These are phyloP conservation scores for Tolypocladium cylindrosporum DNA, from an alignment of 2,329 filamentous ascomycete genomes.

Conservation along the genomic window DNA sequence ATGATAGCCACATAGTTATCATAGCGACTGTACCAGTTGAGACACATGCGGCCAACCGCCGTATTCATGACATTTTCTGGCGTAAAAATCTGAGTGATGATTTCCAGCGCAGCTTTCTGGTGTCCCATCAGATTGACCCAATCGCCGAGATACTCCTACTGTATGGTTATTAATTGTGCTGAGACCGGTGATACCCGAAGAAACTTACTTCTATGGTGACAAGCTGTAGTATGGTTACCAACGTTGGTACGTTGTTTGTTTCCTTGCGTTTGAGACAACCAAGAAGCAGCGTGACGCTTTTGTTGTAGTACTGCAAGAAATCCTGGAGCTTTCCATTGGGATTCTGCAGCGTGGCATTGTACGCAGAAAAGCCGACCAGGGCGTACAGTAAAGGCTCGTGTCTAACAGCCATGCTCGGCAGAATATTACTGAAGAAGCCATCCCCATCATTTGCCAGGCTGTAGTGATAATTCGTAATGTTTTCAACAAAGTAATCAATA, in stretches of 20 bases:
- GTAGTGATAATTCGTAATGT: conserved; percentile 77
- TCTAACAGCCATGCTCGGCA: conserved; percentile 62
- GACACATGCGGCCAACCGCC: conserved; percentile 59
- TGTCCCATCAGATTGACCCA: conserved; percentile 92
- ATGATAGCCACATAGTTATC: conserved; percentile 78
- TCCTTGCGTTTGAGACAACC: conserved; percentile 61
- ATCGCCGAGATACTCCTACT: conserved; percentile 84
- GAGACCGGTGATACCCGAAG: neutral
- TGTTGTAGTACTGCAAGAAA: conserved; percentile 86
- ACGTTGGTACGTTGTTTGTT: conserved; percentile 60
- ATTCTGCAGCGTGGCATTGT: conserved; percentile 66
- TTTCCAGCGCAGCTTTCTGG: conserved; percentile 77
- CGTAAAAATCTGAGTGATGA: conserved; percentile 69
- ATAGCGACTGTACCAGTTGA: conserved; percentile 86
- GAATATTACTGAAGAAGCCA: conserved; percentile 62
- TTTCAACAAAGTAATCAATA: conserved; percentile 65
- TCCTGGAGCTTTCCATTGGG: conserved; percentile 65
- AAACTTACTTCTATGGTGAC: conserved; percentile 77
- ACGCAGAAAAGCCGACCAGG: conserved; percentile 78
- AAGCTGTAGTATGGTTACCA: conserved; percentile 82
- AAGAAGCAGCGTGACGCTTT: conserved; percentile 69
- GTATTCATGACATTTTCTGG: conserved; percentile 65
- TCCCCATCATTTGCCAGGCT: conserved; percentile 61
- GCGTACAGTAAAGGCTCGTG: conserved; percentile 78
- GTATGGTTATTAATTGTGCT: conserved; percentile 1